Evolutionary conservation across 441 rosid genomes (phyloP).

Genomic region (Arabidopsis hybrid): DNA sequence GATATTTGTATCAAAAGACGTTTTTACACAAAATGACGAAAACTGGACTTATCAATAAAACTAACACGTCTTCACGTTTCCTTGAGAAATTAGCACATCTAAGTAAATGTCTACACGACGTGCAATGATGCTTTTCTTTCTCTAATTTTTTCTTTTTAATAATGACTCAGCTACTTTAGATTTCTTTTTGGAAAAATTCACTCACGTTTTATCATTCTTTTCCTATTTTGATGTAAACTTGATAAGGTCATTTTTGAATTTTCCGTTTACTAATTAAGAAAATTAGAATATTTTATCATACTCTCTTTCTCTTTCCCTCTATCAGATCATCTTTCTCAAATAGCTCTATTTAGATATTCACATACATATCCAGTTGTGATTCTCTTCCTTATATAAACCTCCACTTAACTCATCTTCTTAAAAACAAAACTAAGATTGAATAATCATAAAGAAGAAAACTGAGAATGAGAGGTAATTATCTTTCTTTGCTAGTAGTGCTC

Average conservation of each 20-base stretch:
- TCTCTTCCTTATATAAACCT: constrained; percentile 19
- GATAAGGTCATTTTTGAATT: constrained; percentile 8
- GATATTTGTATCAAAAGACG: not conserved
- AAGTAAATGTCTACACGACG: constrained; percentile 33
- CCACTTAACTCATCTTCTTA: not conserved
- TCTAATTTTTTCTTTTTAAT: not conserved
- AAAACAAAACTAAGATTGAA: constrained; percentile 6
- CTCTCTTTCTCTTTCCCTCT: not conserved
- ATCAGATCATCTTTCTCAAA: not conserved
- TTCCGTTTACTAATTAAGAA: constrained; percentile 4
- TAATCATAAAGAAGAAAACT: not conserved
- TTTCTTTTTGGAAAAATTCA: not conserved
- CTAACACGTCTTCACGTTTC: constrained; percentile 41
- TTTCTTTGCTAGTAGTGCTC: constrained; percentile 19
- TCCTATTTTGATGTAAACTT: not conserved
- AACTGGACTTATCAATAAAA: not conserved
- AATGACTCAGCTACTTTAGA: not conserved
- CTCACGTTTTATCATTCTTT: not conserved
- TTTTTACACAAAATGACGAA: not conserved
- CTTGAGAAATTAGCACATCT: constrained; percentile 2
- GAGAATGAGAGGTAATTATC: constrained; percentile 36
- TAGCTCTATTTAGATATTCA: constrained; percentile 9
- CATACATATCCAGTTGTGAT: not conserved
- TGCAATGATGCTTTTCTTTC: constrained; percentile 25
- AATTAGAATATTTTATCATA: not conserved